phyloP scores from a whole-genome alignment of 495 filamentous ascomycete species.

The Chaetomium tenue region DNA sequence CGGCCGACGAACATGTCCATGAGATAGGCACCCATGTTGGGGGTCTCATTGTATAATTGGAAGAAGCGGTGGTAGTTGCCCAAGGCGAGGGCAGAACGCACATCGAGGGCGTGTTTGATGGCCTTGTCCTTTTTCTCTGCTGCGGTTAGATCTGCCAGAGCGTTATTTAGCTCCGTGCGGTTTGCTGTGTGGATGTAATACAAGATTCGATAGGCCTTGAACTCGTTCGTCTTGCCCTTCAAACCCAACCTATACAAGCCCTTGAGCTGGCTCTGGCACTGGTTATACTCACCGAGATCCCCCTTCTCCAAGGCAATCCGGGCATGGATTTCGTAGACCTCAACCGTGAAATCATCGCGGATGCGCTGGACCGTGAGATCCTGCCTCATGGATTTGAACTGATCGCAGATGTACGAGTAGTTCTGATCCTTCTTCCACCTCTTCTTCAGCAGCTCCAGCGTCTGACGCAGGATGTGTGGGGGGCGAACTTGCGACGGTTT shows the following conservation, averaged over 20 bases:
- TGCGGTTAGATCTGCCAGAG: constrained; percentile 94
- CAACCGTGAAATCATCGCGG: constrained; percentile 90
- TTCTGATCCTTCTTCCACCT: constrained; percentile 94
- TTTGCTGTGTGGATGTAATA: constrained; percentile 99
- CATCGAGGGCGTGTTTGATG: constrained; percentile 87
- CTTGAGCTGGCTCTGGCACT: constrained; percentile 97
- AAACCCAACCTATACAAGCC: constrained; percentile 82
- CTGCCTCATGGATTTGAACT: constrained; percentile 98
- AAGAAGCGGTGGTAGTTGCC: constrained; percentile 98
- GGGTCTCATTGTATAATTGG: constrained; percentile 86
- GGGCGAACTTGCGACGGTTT: constrained; percentile 86
- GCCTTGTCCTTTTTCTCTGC: constrained; percentile 82
- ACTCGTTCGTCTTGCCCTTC: constrained; percentile 89
- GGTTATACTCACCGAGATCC: constrained; percentile 99
- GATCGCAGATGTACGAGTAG: constrained; percentile 96
- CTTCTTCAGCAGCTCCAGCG: constrained; percentile 82
- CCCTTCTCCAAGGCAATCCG: constrained; percentile 97
- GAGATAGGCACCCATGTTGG: constrained; percentile 96
- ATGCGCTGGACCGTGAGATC: constrained; percentile 98
- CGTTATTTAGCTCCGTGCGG: constrained; percentile 95
- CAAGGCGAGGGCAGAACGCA: constrained; percentile 85
- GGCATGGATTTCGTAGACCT: constrained; percentile 95
- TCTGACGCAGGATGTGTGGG: constrained; percentile 72
- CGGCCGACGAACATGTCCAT: constrained; percentile 98
- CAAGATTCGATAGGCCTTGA: constrained; percentile 99